Evolutionary conservation across 2,329 filamentous ascomycete genomes (phyloP).

Genomic region (Xylaria sp.): DNA sequence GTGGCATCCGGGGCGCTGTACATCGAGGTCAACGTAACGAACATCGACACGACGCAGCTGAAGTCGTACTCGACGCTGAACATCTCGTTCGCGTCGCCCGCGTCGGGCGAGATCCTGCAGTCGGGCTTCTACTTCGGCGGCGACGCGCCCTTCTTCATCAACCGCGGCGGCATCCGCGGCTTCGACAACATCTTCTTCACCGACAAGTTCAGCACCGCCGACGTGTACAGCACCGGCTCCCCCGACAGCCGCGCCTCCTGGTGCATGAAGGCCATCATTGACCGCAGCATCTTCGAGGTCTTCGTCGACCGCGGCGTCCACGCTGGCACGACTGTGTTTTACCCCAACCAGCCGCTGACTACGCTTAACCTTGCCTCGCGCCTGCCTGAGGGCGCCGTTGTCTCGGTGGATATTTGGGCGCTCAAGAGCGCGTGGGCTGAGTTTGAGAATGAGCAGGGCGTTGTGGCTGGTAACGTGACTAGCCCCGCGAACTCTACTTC

Average conservation of each 20-base stretch:
- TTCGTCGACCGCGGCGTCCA: conserved; percentile 59
- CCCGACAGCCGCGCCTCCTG: conserved; percentile 22
- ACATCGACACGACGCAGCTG: conserved; percentile 35
- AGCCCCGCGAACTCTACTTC: background rate
- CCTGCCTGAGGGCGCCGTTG: conserved; percentile 43
- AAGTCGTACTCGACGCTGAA: conserved; percentile 47
- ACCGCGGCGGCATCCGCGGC: conserved; percentile 54
- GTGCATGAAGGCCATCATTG: conserved; percentile 55
- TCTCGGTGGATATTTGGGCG: conserved; percentile 42
- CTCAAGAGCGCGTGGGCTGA: conserved; percentile 46
- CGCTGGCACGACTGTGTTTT: conserved; percentile 57
- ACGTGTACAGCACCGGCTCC: conserved; percentile 31
- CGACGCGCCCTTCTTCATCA: conserved; percentile 56
- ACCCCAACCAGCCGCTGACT: conserved; percentile 50
- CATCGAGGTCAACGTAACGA: conserved; percentile 57
- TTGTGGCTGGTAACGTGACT: conserved; percentile 37
- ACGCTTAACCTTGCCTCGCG: conserved; percentile 43
- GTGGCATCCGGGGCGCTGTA: conserved; percentile 58
- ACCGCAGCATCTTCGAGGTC: conserved; percentile 60
- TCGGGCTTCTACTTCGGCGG: conserved; percentile 57
- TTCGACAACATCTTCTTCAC: conserved; percentile 62
- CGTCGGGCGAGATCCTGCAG: conserved; percentile 53
- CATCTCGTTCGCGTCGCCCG: conserved; percentile 58
- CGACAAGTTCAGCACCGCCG: conserved; percentile 52
- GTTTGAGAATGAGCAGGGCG: conserved; percentile 35